A percentile compares a stretch with the other conserved stretches of the same genome.
Conservation (phyloP, 1,284 basidiomycete genomes). For the Leccinum insolens region DNA sequence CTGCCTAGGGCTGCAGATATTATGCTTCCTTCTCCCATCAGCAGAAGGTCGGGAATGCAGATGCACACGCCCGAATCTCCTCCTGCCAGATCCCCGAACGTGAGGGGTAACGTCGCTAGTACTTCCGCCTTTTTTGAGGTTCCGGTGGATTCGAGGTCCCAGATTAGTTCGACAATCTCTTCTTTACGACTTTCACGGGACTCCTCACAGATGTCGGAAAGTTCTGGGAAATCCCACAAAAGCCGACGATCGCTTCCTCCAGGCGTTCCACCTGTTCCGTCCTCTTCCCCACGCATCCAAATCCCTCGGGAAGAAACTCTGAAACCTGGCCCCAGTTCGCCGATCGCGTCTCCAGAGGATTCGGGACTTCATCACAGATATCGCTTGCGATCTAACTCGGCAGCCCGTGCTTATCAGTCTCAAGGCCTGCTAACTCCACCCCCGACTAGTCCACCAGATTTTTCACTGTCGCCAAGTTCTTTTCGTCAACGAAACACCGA, state of each 20-base stretch:
- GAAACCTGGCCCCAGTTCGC: conserved; percentile 13
- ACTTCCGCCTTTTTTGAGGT: conserved; percentile 2
- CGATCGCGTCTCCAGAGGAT: conserved; percentile 22
- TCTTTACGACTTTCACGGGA: conserved; percentile 5
- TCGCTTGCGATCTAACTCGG: conserved; percentile 11
- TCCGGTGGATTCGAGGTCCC: background rate
- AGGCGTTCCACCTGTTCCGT: background rate
- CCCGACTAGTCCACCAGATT: conserved; percentile 10
- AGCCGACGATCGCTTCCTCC: conserved; percentile 9
- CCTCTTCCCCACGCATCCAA: conserved; percentile 17
- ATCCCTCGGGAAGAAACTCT: conserved; percentile 18
- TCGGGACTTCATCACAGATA: conserved; percentile 8
- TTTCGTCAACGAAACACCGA: background rate
- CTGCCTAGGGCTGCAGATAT: conserved; percentile 31
- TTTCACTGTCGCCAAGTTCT: background rate
- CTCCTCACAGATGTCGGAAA: conserved; percentile 9
- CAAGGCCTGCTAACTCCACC: conserved; percentile 11
- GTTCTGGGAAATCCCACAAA: background rate
- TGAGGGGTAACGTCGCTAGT: background rate
- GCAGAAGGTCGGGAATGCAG: background rate
- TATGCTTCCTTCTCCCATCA: conserved; percentile 24
- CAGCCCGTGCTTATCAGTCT: conserved; percentile 1
- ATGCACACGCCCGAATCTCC: background rate
- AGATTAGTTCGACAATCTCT: background rate
- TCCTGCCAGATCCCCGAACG: background rate